These are phyloP conservation scores for Porodaedalea pini DNA, from an alignment of 1,284 basidiomycete genomes.

Conservation along the genomic window DNA sequence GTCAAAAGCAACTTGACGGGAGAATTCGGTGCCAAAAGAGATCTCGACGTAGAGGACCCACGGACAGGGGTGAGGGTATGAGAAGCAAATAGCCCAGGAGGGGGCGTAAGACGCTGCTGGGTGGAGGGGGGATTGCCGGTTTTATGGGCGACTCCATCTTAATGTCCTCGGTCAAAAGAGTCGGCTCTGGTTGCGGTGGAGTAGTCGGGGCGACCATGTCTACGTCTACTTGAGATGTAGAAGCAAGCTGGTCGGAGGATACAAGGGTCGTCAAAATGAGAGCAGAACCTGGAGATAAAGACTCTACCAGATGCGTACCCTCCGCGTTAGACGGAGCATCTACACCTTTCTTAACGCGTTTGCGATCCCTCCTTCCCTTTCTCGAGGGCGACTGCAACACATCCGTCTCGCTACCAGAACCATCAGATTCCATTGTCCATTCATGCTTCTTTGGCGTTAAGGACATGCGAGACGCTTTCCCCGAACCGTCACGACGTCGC, in stretches of 20 bases:
- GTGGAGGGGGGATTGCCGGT: background rate
- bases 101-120: constrained; percentile 16
- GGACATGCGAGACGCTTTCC: constrained; percentile 1
- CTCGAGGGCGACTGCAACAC: constrained; percentile 1
- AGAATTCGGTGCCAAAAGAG: constrained; percentile 3
- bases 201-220: background rate
- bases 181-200: background rate
- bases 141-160: background rate
- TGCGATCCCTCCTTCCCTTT: constrained; percentile 5
- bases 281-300: constrained; percentile 16
- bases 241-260: constrained; percentile 2
- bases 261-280: constrained; percentile 5
- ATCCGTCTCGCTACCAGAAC: constrained; percentile 8
- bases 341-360: constrained; percentile 14
- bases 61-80: constrained; percentile 2
- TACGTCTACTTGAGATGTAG: background rate
- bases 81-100: constrained; percentile 6
- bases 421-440: constrained; percentile 8
- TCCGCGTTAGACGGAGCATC: background rate
- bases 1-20: constrained; percentile 15
- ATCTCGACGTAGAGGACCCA: background rate
- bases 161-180: background rate
- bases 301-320: constrained; percentile 10
- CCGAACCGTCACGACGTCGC: constrained; percentile 8
- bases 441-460: constrained; percentile 10